Percentiles rank a stretch among this genome's conserved stretches.
phyloP scores from a whole-genome alignment of 352 stramenopile species.

The Globisporangium rhizosaccharum region DNA sequence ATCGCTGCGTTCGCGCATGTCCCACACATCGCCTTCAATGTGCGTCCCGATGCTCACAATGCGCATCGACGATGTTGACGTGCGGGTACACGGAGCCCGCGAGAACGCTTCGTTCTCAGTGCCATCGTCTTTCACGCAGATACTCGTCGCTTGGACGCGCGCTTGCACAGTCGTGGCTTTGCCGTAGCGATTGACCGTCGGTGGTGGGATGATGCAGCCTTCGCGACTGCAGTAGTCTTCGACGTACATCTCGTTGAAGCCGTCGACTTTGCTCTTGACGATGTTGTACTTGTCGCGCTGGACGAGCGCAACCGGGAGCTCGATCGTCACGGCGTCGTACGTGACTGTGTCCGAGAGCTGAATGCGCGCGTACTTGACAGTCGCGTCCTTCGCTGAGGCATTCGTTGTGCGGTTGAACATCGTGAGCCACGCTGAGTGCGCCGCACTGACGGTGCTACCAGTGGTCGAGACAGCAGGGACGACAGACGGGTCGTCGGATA shows the following conservation, averaged over 20 bases:
- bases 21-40: not conserved
- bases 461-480: not conserved
- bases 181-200: not conserved
- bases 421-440: not conserved
- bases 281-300: not conserved
- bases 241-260: not conserved
- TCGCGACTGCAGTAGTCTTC: slow-evolving; percentile 1
- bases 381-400: not conserved
- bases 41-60: not conserved
- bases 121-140: not conserved
- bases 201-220: not conserved
- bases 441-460: not conserved
- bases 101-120: not conserved
- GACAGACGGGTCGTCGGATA: not conserved
- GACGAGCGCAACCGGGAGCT: slow-evolving; percentile 3
- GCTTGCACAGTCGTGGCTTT: not conserved
- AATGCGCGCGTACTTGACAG: slow-evolving; percentile 9
- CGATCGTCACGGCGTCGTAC: slow-evolving; percentile 19
- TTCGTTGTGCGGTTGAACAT: not conserved
- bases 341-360: slow-evolving; percentile 11
- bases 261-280: not conserved
- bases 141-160: not conserved
- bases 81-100: not conserved
- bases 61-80: slow-evolving; percentile 4
- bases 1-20: not conserved